Conservation (phyloP, 2,329 filamentous ascomycete genomes). For the Aspergillus nomiae region DNA sequence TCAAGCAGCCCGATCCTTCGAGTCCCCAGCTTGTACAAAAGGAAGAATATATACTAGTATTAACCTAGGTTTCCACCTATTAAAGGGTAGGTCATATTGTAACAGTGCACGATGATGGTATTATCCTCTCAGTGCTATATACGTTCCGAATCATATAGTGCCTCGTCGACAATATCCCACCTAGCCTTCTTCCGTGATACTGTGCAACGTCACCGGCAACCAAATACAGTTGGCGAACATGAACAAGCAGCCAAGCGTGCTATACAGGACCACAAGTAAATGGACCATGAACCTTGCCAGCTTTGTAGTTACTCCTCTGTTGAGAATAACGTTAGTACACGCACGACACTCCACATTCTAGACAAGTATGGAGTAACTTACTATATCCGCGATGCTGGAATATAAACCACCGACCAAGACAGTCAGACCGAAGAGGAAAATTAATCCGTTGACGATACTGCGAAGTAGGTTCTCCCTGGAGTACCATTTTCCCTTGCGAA, state of each 20-base stretch:
- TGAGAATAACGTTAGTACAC: not conserved
- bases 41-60: no score
- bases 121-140: no score
- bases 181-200: not conserved
- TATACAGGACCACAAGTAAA: not conserved
- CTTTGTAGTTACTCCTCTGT: not conserved
- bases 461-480: constrained; percentile 40
- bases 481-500: constrained; percentile 21
- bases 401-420: not conserved
- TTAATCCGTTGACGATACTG: not conserved
- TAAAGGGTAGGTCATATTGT: no score
- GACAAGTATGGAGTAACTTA: not conserved
- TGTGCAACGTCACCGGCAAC: no score
- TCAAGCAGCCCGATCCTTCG: accelerated
- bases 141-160: no score
- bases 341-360: not conserved
- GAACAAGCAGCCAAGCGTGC: not conserved
- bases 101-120: no score
- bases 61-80: no score
- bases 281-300: not conserved
- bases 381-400: not conserved
- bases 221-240: not conserved
- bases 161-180: not conserved
- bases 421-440: not conserved
- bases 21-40: no score